Conservation (phyloP, 2,329 filamentous ascomycete genomes). For the Leptographium lundbergii region DNA sequence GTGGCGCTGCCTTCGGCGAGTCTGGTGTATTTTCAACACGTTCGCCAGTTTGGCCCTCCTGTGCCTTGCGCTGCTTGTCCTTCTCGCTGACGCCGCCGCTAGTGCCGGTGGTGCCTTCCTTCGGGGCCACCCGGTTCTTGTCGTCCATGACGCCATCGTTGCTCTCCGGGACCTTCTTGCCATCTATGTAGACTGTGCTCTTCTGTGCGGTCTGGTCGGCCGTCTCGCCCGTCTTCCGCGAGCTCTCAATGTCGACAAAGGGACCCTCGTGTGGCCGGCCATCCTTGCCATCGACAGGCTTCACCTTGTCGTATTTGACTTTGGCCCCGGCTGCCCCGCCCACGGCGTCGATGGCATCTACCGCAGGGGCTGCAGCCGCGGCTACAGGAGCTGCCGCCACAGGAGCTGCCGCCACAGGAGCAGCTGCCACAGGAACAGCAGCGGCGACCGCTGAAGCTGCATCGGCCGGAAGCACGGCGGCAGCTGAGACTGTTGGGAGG, state of each 20-base stretch:
- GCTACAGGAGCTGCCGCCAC: background rate
- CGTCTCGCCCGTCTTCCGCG: constrained; percentile 23
- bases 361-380: background rate
- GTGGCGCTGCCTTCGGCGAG: constrained; percentile 73
- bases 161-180: constrained; percentile 47
- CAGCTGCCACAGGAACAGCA: constrained; percentile 1
- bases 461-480: background rate
- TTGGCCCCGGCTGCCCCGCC: constrained; percentile 14
- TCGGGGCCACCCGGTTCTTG: constrained; percentile 59
- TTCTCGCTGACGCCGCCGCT: constrained; percentile 85
- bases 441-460: background rate
- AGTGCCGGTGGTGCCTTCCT: constrained; percentile 76
- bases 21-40: constrained; percentile 65
- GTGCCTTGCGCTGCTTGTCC: constrained; percentile 58
- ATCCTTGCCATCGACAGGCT: constrained; percentile 83
- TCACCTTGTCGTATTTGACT: constrained; percentile 47
- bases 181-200: constrained; percentile 40
- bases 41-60: constrained; percentile 52
- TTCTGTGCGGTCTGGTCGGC: constrained; percentile 35
- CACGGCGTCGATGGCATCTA: background rate
- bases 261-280: constrained; percentile 88
- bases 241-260: constrained; percentile 46
- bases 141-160: constrained; percentile 91
- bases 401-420: background rate
- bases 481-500: constrained; percentile 7